Percentiles rank a stretch among this genome's conserved stretches.
phyloP scores from a whole-genome alignment of 805 yeast genomes.

The Schwanniomyces polymorphus region DNA sequence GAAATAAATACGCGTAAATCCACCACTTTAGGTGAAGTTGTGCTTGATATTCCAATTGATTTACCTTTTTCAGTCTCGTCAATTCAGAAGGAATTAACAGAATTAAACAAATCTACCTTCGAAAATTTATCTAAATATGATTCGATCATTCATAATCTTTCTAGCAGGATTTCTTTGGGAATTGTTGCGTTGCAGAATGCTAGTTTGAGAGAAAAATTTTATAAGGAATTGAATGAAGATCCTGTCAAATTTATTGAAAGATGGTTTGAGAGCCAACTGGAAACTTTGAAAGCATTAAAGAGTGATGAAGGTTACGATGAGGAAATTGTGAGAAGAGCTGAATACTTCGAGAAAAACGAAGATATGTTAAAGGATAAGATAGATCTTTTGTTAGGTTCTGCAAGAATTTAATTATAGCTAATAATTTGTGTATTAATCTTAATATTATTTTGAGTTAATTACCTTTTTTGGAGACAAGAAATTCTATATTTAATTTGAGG shows the following conservation, averaged over 20 bases:
- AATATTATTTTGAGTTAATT: not conserved
- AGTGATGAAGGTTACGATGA: constrained; percentile 91
- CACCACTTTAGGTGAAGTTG: constrained; percentile 76
- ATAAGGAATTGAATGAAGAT: constrained; percentile 66
- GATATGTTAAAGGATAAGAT: constrained; percentile 71
- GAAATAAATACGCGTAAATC: constrained; percentile 75
- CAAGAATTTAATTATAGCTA: constrained; percentile 32
- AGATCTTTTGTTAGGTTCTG: constrained; percentile 66
- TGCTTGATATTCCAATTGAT: constrained; percentile 64
- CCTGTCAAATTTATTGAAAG: constrained; percentile 74
- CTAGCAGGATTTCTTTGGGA: constrained; percentile 47
- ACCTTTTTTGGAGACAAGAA: not conserved
- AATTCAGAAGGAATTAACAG: constrained; percentile 38
- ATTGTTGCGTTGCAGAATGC: constrained; percentile 54
- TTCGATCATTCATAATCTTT: constrained; percentile 40
- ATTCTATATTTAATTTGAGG: not conserved
- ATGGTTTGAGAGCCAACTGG: constrained; percentile 78
- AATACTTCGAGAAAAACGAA: constrained; percentile 72
- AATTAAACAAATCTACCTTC: constrained; percentile 37
- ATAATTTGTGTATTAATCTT: not conserved
- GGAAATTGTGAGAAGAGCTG: constrained; percentile 81
- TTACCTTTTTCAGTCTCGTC: constrained; percentile 37
- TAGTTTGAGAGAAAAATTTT: constrained; percentile 73
- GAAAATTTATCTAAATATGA: constrained; percentile 45
- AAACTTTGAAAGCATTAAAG: constrained; percentile 79